Percentiles rank a stretch among this genome's conserved stretches.
These are phyloP conservation scores for Pythium brachiatum DNA, from an alignment of 352 stramenopile species.

Conservation along the genomic window DNA sequence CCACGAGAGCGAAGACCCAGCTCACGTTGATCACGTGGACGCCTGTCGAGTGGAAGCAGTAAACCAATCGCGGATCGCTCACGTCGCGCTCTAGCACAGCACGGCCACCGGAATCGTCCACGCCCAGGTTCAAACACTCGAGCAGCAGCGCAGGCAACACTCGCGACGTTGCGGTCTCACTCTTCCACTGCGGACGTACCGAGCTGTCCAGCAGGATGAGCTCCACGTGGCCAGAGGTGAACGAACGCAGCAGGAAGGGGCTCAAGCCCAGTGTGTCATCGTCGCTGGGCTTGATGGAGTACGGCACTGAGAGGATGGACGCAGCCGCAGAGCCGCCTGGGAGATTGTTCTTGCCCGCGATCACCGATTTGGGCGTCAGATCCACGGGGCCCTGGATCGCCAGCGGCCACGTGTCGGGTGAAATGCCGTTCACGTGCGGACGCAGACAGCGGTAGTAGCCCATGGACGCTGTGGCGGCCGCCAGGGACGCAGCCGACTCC, in stretches of 20 bases:
- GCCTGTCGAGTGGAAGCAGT: constrained; percentile 74
- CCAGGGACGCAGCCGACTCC: constrained; percentile 5
- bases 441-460: constrained; percentile 43
- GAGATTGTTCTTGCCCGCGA: constrained; percentile 52
- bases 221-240: constrained; percentile 74
- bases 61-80: constrained; percentile 57
- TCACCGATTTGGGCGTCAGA: constrained; percentile 49
- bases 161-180: constrained; percentile 11
- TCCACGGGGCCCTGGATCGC: constrained; percentile 66
- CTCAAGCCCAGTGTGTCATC: constrained; percentile 35
- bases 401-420: constrained; percentile 70
- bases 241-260: constrained; percentile 64
- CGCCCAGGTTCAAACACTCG: constrained; percentile 70
- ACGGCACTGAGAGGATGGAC: constrained; percentile 54
- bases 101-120: constrained; percentile 69
- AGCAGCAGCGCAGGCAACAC: constrained; percentile 56
- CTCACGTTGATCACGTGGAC: constrained; percentile 75
- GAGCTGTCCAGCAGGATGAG: constrained; percentile 62
- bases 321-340: constrained; percentile 41
- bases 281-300: constrained; percentile 28
- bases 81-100: constrained; percentile 48
- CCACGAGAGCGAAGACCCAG: constrained; percentile 61
- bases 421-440: constrained; percentile 71
- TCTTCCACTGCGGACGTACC: constrained; percentile 66
- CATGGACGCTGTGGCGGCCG: constrained; percentile 14